Evolutionary conservation across 768 basidiomycete species (phyloP).

Genomic region (Tricholoma sp.): DNA sequence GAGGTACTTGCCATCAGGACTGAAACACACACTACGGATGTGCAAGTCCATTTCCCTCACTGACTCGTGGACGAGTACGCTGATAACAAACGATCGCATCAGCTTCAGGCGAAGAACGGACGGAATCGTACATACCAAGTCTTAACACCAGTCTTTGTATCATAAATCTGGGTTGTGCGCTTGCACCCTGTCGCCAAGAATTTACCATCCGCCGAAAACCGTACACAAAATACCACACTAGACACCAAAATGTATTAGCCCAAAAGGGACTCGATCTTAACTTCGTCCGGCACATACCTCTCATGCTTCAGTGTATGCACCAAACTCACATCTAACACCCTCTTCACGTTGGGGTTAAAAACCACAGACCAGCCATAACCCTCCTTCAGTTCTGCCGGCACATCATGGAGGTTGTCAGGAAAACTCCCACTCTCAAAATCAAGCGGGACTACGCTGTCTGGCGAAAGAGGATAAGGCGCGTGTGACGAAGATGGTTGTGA

Average conservation of each 20-base stretch:
- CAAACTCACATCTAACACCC: constrained; percentile 70
- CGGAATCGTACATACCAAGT: constrained; percentile 60
- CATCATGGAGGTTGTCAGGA: constrained; percentile 38
- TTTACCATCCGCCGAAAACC: constrained; percentile 91
- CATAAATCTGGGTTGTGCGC: constrained; percentile 91
- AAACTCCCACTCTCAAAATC: constrained; percentile 26
- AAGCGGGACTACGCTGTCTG: constrained; percentile 13
- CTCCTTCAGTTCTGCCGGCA: constrained; percentile 59
- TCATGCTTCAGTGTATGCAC: constrained; percentile 90
- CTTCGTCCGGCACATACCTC: constrained; percentile 52
- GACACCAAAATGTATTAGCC: background rate
- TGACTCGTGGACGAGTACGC: constrained; percentile 74
- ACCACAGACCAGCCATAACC: constrained; percentile 87
- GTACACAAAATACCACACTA: constrained; percentile 78
- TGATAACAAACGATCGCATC: constrained; percentile 19
- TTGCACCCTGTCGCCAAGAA: constrained; percentile 95
- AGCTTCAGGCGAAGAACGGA: background rate
- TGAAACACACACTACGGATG: constrained; percentile 88
- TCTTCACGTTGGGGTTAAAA: constrained; percentile 78
- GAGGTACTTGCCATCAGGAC: constrained; percentile 80
- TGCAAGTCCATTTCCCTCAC: constrained; percentile 77
- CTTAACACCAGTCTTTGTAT: constrained; percentile 82
- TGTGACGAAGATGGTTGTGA: constrained; percentile 12
- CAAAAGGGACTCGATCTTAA: background rate
- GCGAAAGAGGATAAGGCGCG: constrained; percentile 8